Evolutionary conservation across 2,329 filamentous ascomycete genomes (phyloP).

Genomic region (Epichloe coenophiala): DNA sequence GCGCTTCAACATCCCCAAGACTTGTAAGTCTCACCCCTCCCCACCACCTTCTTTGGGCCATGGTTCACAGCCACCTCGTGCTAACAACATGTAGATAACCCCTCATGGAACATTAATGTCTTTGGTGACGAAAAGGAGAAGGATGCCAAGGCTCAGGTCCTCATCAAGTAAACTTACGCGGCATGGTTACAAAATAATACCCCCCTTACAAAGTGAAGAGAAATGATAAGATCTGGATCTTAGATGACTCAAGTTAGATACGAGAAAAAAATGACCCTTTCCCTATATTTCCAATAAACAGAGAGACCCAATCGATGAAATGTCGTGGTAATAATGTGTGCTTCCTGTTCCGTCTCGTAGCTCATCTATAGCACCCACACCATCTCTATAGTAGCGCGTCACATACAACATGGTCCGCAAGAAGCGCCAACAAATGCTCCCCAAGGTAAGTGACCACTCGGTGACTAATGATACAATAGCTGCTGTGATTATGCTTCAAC

Average conservation of each 20-base stretch:
- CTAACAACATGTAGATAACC: constrained; percentile 24
- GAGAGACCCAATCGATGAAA: too few species aligned
- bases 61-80: constrained; percentile 4
- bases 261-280: not conserved
- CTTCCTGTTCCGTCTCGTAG: not conserved
- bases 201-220: not conserved
- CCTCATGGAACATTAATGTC: constrained; percentile 43
- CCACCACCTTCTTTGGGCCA: not conserved
- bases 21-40: constrained; percentile 20
- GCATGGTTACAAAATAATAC: not conserved
- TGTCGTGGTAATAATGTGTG: too few species aligned
- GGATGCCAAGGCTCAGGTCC: constrained; percentile 32
- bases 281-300: too few species aligned
- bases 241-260: not conserved
- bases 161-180: constrained; percentile 15
- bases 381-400: too few species aligned
- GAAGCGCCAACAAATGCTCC: not conserved
- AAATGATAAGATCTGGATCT: not conserved
- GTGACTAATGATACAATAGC: not conserved
- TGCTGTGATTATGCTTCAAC: constrained; percentile 23
- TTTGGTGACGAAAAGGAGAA: constrained; percentile 41
- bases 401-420: not conserved
- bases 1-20: constrained; percentile 32
- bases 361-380: not conserved
- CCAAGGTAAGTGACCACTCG: not conserved